phyloP scores from a whole-genome alignment of 140 eudicot species.

The Flaveria floridana region DNA sequence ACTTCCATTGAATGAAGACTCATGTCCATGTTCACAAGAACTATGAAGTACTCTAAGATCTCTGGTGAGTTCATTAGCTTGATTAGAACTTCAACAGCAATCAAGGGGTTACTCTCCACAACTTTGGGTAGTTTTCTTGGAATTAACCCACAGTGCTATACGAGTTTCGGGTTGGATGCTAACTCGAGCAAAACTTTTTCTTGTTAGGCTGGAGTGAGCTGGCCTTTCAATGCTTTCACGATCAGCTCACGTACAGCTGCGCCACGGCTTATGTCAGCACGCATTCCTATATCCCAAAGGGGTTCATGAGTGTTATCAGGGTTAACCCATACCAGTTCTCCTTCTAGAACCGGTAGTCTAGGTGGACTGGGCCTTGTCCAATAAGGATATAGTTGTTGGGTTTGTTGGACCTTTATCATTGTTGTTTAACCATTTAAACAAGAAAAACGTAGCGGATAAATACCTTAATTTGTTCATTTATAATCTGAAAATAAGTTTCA shows the following conservation, averaged over 20 bases:
- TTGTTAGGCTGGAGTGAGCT: constrained; percentile 78
- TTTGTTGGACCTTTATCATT: no score
- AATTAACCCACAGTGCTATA: constrained; percentile 81
- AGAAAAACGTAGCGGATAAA: no score
- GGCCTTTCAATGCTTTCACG: constrained; percentile 86
- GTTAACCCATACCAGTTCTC: constrained; percentile 87
- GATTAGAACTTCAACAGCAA: constrained; percentile 80
- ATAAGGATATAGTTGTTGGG: no score
- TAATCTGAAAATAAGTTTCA: no score
- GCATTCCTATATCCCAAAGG: constrained; percentile 92
- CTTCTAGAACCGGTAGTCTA: constrained; percentile 70
- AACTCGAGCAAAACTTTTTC: constrained; percentile 63
- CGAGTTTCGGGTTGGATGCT: constrained; percentile 80
- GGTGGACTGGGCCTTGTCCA: constrained; percentile 92
- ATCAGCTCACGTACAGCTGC: constrained; percentile 81
- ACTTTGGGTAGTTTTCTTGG: constrained; percentile 82
- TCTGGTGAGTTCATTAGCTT: constrained; percentile 82
- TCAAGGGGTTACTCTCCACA: constrained; percentile 87
- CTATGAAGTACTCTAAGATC: constrained; percentile 73
- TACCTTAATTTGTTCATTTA: no score
- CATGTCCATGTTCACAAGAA: constrained; percentile 96
- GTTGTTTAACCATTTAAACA: no score
- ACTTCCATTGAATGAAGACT: constrained; percentile 98
- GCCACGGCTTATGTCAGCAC: constrained; percentile 89
- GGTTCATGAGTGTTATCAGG: constrained; percentile 88